Evolutionary conservation across 768 basidiomycete species (phyloP), one percentile per base, ranked within the genome.

Genomic region (Mycena capillaripes): DNA sequence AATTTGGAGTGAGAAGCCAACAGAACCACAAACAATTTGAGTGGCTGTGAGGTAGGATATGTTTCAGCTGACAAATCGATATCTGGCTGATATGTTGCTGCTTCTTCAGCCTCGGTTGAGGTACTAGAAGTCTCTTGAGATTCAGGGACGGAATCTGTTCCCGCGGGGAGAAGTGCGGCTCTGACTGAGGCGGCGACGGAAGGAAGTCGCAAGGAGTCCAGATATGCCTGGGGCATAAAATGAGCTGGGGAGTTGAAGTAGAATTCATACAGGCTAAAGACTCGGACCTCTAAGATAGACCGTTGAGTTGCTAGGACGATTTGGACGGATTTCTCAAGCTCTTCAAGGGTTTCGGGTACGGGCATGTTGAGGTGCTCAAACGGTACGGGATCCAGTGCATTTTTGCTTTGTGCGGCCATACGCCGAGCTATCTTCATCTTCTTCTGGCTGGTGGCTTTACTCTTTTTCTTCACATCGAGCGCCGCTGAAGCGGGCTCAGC

Each of bases 401-500:
- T 67, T 12, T 73, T 27, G 10, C 11, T 46, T 50, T 53, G 67
- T 59, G 59, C 74, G 59, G 46, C 66, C 4, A 27, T 55, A 21
- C 57, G 68, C 2, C 70, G 66, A 4, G 71, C 76, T 36, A 66
- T 69, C 75, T 64, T 80, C 21, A 56, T 27, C 58, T 77, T 78
- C 66, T 79, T 81, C 65, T 82, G 85, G 56, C 78, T 80, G 25
- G 55, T 30, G 23, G 52, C 0, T 46, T 73, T 69, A 19, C 53
- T 60, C 34, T 70, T n/a, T n/a, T n/a, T 75, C 62, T 73, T 78
- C 44, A 16, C 32, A 29, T 29, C 8, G 1, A 32, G 25, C 53
- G 38, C 1, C 5, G 25, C 58, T 65, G 17, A 38, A 10, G 59
- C 50, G 53, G 23, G 52, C 72, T 74, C 10, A 44, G 16, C 46